A percentile compares a stretch with the other conserved stretches of the same genome.
Conservation (phyloP, 2,329 filamentous ascomycete species). For the Tolypocladium tropicale region DNA sequence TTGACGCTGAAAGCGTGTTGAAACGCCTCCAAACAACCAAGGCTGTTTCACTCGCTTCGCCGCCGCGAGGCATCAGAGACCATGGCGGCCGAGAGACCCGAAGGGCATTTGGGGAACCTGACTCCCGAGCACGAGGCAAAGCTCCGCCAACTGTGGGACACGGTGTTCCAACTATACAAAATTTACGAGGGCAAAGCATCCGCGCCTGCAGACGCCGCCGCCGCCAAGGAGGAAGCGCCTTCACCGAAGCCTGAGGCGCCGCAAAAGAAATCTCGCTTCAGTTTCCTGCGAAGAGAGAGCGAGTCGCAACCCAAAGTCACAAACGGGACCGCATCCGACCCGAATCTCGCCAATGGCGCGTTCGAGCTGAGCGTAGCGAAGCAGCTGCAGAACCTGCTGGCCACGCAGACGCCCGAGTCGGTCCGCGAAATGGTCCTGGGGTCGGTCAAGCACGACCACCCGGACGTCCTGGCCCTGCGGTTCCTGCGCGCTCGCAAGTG, state of each 20-base stretch:
- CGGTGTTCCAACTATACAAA: constrained; percentile 66
- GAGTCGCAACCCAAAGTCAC: constrained; percentile 25
- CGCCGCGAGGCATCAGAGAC: background rate
- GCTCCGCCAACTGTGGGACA: constrained; percentile 75
- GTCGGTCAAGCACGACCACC: constrained; percentile 93
- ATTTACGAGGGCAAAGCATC: constrained; percentile 25
- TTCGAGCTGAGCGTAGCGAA: constrained; percentile 81
- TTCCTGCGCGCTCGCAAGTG: constrained; percentile 89
- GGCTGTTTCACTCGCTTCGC: too few relatives aligned
- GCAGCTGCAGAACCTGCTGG: constrained; percentile 73
- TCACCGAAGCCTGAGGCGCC: constrained; percentile 40
- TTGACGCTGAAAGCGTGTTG: background rate
- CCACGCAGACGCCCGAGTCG: constrained; percentile 64
- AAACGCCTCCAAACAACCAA: background rate
- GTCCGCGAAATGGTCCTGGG: constrained; percentile 77
- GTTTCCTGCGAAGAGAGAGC: constrained; percentile 57
- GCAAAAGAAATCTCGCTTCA: constrained; percentile 60
- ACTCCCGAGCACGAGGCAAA: constrained; percentile 82
- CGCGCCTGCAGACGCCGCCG: constrained; percentile 11
- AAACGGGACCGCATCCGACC: constrained; percentile 17
- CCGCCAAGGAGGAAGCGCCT: background rate
- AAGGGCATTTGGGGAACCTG: constrained; percentile 72
- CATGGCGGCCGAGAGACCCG: background rate
- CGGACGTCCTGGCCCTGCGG: constrained; percentile 71
- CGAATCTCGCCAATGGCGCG: constrained; percentile 52